Evolutionary conservation across 1,284 basidiomycete genomes (phyloP), one percentile per base, ranked within the genome.

Genomic region (Boletus hoseneyae): DNA sequence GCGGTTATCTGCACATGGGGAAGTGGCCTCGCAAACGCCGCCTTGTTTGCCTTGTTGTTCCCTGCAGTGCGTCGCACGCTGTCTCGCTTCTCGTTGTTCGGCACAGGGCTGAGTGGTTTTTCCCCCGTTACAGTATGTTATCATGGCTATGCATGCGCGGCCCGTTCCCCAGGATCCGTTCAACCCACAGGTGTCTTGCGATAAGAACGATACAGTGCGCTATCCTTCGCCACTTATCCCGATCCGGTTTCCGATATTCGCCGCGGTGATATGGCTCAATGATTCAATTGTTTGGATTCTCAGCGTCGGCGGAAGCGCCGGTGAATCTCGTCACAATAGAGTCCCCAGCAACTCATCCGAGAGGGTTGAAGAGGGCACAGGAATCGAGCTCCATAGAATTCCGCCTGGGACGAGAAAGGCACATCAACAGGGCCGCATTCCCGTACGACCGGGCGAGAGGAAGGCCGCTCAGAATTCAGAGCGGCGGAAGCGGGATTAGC

Each of bases 201-300:
- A 51, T 56, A 69, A 42, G 65, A 71, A 49, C 29, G 74, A 74
- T 45, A 52, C 60, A 18, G 70, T 80, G 52, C 76, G 75, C 41
- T 80, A 87, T 63, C 83, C 84, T 10, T 84, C 85, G 21, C 87
- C 88, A 4, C 82, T 83, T 59, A 59, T 92, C 25, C 90, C 90
- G 0, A 86, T 90, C 51, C 83, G 89, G 34, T 63, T 93, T 13
- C 88, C 83, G 0, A 74, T 91, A 45, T 90, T 93, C 62, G 76
- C 77, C 1, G 64, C 77, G 6, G 85, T 91, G 9, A 79, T 90
- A 50, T 80, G 79, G 73, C 67, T 90, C n/a, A 90, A 91, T 59
- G 84, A 89, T 57, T 66, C 73, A 53, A 74, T 90, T 46, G 82
- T 87, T 23, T 72, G 73, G n/a, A 62, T 83, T 11, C 69, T 87